Evolutionary conservation across 1,284 basidiomycete genomes (phyloP), one percentile per base, ranked within the genome.

Genomic region (Sporisorium graminicola): DNA sequence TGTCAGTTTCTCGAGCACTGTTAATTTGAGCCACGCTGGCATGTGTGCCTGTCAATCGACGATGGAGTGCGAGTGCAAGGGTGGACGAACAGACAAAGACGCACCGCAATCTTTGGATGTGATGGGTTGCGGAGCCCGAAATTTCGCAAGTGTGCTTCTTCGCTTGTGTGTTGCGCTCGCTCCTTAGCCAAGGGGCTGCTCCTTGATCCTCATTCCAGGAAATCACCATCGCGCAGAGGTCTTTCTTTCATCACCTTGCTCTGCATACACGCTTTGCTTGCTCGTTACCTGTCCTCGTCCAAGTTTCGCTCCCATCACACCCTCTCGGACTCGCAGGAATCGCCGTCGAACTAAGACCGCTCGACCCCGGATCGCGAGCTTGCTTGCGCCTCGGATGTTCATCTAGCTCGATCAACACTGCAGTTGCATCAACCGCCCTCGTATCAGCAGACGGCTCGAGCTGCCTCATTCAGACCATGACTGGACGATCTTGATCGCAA

Each of bases 381-480:
- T n/a, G 40, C 20, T 9, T 43, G n/a, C 4, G n/a, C 40, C 20
- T 43, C 2, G n/a, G 27, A 31, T 20, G 29, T 49, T 31, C 27
- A 29, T 50, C 20, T 9, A n/a, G 47, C 46, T 47, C 47, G 27
- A 29, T 4, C 16, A 43, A 13, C 53, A 26, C 24, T 26, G 20
- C 31, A 5, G 9, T n/a, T n/a, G 13, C 50, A 52, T 16, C 12
- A 14, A 31, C n/a, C 52, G 26, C 35, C 52, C 14, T 1, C 37
- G 24, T 18, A 5, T 13, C 35, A 53, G n/a, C n/a, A n/a, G n/a
- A n/a, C n/a, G n/a, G n/a, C 37, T 8, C 10, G 9, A 29, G 0
- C 24, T 49, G 4, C n/a, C 26, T 13, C 16, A 14, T 16, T 29
- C 1, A 44, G 55, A 62, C 37, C 57, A 66, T 66, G 65, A 46